These are phyloP conservation scores for Maudiozyma serrabonitensis DNA, from an alignment of 805 yeast species.

Conservation along the genomic window DNA sequence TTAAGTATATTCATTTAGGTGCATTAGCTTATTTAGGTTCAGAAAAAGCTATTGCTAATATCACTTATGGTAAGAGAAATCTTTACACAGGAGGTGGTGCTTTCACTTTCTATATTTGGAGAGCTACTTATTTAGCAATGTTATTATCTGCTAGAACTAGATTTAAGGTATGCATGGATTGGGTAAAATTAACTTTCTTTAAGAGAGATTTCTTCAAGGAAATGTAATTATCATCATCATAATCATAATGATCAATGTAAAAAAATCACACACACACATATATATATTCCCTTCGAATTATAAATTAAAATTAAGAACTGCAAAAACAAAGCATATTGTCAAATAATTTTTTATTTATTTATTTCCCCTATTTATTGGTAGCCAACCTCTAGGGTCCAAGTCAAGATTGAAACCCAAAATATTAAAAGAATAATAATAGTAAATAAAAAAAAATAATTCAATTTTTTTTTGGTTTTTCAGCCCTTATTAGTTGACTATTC, in stretches of 20 bases:
- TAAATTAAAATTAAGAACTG: neutral
- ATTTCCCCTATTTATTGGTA: no score
- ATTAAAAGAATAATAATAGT: no score
- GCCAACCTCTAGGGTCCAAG: no score
- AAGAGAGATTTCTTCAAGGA: slow-evolving; percentile 93
- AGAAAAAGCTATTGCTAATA: slow-evolving; percentile 90
- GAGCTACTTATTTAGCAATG: slow-evolving; percentile 84
- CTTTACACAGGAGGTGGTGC: slow-evolving; percentile 81
- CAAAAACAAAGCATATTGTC: neutral
- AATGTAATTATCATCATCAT: slow-evolving; percentile 25
- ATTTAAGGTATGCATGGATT: slow-evolving; percentile 75
- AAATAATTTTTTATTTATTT: neutral
- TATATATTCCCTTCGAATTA: neutral
- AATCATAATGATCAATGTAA: neutral
- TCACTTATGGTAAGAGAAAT: slow-evolving; percentile 69
- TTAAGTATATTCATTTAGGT: slow-evolving; percentile 81
- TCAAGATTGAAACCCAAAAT: no score
- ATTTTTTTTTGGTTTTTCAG: no score
- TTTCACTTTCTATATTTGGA: slow-evolving; percentile 86
- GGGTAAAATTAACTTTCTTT: slow-evolving; percentile 79
- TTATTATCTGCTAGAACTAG: slow-evolving; percentile 80
- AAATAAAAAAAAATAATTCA: no score
- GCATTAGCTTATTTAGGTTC: slow-evolving; percentile 88
- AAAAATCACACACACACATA: neutral
- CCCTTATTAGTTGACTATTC: neutral